Percentiles rank a stretch among this genome's conserved stretches.
phyloP scores from a whole-genome alignment of 305 asterid genomes.

The Salvia sclarea region DNA sequence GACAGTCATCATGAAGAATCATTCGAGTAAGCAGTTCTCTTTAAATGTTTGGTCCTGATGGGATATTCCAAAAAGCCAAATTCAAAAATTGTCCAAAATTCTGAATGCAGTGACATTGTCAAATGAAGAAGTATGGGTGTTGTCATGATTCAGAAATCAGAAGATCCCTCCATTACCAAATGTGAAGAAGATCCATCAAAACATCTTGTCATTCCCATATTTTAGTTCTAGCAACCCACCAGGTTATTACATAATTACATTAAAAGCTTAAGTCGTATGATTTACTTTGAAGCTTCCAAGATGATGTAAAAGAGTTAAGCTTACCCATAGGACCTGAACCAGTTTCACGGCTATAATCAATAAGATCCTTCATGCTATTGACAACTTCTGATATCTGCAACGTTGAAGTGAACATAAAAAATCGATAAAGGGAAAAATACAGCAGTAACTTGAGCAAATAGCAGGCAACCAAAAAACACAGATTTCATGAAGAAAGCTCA shows the following conservation, averaged over 20 bases:
- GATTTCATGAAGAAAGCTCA: neutral
- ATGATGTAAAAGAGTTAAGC: slow-evolving; percentile 30
- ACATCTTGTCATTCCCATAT: neutral
- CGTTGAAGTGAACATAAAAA: neutral
- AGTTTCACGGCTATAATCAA: slow-evolving; percentile 75
- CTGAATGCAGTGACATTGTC: neutral
- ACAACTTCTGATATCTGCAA: slow-evolving; percentile 90
- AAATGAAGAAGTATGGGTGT: neutral
- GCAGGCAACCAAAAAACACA: neutral
- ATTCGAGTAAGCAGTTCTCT: neutral
- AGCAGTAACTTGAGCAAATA: neutral
- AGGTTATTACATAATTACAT: neutral
- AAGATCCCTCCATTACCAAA: neutral
- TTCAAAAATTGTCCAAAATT: neutral
- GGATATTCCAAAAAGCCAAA: neutral
- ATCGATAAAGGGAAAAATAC: neutral
- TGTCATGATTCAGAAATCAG: slow-evolving; percentile 1
- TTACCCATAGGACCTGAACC: slow-evolving; percentile 85
- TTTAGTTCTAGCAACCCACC: slow-evolving; percentile 3
- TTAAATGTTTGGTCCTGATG: too few relatives aligned
- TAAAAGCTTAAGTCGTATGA: slow-evolving; percentile 3
- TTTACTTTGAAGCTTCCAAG: neutral
- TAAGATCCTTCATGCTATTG: slow-evolving; percentile 91
- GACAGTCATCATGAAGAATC: slow-evolving; percentile 1
- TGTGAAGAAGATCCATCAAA: neutral